phyloP scores from a whole-genome alignment of 768 basidiomycete genomes.

The Lentinula aciculospora region DNA sequence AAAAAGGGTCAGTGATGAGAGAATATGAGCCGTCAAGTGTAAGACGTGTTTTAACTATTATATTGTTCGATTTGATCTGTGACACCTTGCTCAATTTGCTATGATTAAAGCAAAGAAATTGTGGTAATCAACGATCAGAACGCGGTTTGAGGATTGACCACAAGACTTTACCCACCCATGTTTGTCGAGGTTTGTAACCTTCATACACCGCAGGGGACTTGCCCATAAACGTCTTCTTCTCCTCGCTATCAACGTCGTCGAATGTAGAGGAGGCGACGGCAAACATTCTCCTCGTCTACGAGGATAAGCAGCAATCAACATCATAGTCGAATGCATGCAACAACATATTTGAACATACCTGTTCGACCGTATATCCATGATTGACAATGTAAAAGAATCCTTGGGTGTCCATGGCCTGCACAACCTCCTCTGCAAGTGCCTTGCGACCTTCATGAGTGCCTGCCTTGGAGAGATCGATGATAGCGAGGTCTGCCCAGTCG shows the following conservation, averaged over 20 bases:
- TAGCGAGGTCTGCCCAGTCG: conserved; percentile 43
- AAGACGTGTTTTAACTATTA: too few species aligned
- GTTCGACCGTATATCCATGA: conserved; percentile 34
- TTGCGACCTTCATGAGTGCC: conserved; percentile 30
- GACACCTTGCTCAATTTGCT: conserved; percentile 62
- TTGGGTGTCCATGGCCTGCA: conserved; percentile 36
- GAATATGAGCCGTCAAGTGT: too few species aligned
- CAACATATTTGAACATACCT: conserved; percentile 23
- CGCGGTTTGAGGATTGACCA: too few species aligned
- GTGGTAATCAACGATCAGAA: too few species aligned
- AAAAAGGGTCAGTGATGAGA: neutral
- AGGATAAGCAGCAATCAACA: neutral
- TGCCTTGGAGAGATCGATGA: conserved; percentile 44
- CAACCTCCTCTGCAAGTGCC: conserved; percentile 31
- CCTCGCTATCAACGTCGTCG: conserved; percentile 29
- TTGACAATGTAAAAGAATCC: conserved; percentile 48
- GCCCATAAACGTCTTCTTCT: conserved; percentile 36
- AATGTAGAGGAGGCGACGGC: conserved; percentile 45
- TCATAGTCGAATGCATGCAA: neutral
- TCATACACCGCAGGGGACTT: conserved; percentile 44
- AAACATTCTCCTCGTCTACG: conserved; percentile 40
- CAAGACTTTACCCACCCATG: conserved; percentile 36
- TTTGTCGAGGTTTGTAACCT: conserved; percentile 49
- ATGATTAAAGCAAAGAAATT: neutral
- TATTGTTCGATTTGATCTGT: conserved; percentile 62